phyloP scores from a whole-genome alignment of 1,284 basidiomycete species.

The Farysia itapuensis region DNA sequence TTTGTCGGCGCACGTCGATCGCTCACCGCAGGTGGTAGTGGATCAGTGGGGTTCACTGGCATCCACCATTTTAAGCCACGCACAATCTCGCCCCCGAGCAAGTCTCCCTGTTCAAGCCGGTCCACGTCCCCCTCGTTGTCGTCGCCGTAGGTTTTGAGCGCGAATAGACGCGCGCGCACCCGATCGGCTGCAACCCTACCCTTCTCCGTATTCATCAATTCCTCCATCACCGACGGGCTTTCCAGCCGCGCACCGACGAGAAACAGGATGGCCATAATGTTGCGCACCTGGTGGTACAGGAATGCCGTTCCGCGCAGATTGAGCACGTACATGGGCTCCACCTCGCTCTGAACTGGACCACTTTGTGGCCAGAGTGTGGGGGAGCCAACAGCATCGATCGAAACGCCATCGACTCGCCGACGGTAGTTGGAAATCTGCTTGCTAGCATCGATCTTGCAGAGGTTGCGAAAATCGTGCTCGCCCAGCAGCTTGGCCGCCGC shows the following conservation, averaged over 20 bases:
- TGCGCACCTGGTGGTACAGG: conserved; percentile 94
- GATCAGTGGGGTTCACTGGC: conserved; percentile 2
- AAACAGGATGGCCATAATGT: conserved; percentile 91
- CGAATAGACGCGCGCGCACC: conserved; percentile 14
- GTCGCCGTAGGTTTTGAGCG: background rate
- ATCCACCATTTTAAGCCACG: conserved; percentile 40
- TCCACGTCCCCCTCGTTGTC: background rate
- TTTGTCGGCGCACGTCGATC: background rate
- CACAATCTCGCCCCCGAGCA: background rate
- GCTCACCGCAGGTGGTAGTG: background rate
- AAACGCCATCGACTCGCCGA: conserved; percentile 70
- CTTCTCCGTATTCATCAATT: conserved; percentile 72
- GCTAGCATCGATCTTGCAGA: conserved; percentile 89
- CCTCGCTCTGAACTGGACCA: background rate
- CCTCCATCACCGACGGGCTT: conserved; percentile 70
- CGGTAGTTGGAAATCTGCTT: conserved; percentile 86
- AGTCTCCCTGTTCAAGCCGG: background rate
- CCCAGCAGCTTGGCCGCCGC: conserved; percentile 76
- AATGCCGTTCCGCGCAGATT: conserved; percentile 88
- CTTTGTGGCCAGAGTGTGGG: conserved; percentile 33
- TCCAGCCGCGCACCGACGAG: conserved; percentile 84
- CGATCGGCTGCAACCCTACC: conserved; percentile 35
- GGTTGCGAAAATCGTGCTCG: conserved; percentile 92
- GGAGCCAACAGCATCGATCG: conserved; percentile 63
- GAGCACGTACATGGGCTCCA: conserved; percentile 68